Evolutionary conservation across 2,329 filamentous ascomycete genomes (phyloP).

Genomic region (Drechslerella coelobrocha): DNA sequence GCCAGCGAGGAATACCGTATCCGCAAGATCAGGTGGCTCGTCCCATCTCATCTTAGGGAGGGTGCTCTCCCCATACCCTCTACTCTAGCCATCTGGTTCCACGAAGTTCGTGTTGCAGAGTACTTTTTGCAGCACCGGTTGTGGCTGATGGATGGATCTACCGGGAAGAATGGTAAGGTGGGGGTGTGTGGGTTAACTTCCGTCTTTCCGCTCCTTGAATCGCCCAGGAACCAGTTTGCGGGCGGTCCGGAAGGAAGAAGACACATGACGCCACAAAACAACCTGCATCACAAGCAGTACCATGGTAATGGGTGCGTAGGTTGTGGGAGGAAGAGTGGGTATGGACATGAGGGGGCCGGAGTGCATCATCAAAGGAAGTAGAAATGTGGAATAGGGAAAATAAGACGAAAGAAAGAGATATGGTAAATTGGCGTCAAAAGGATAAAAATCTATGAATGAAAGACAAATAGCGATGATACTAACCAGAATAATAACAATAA

Average conservation of each 20-base stretch:
- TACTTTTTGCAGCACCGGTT: constrained; percentile 22
- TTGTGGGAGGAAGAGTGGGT: not conserved
- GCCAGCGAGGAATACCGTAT: constrained; percentile 20
- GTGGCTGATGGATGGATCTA: constrained; percentile 35
- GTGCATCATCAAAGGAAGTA: not conserved
- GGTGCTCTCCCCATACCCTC: too few relatives aligned
- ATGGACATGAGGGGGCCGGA: not conserved
- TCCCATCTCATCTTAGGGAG: too few relatives aligned
- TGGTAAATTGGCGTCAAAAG: not conserved
- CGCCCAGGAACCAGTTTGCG: constrained; percentile 8
- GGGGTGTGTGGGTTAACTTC: constrained; percentile 10
- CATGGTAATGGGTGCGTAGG: not conserved
- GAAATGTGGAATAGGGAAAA: not conserved
- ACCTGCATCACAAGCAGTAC: not conserved
- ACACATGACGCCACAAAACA: not conserved
- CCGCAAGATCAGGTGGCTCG: constrained; percentile 36
- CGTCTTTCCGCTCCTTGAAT: constrained; percentile 11
- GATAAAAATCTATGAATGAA: too few relatives aligned
- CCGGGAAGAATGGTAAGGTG: constrained; percentile 12
- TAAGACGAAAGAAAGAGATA: not conserved
- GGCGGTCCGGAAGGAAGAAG: not conserved
- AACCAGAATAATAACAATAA: too few relatives aligned
- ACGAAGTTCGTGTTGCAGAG: constrained; percentile 18
- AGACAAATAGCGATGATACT: too few relatives aligned
- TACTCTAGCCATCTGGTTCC: constrained; percentile 37